Evolutionary conservation across 1,139 yeast genomes (phyloP), one percentile per base, ranked within the genome.

Genomic region (Nadsonia commutata): DNA sequence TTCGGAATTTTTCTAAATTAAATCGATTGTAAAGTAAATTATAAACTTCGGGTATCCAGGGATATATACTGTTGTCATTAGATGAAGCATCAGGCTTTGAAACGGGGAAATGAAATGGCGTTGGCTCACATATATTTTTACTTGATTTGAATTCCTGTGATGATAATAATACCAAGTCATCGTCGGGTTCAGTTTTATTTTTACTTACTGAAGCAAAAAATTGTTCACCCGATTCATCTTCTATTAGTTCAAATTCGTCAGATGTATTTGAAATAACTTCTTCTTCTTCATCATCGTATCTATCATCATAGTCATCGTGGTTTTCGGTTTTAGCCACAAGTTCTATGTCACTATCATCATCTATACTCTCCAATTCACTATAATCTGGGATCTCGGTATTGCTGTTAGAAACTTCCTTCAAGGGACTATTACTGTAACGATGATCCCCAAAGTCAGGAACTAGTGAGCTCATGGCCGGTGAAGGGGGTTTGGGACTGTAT

Each of bases 21-120:
- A 93, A 93, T 2, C 71, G 72, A 9, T 69, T 59, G 27, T 68
- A 69, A 38, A 90, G 66, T 9, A 75, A 71, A 2, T 62, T 58
- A 52, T 71, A 68, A 1, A 85, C 80, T 46, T 88, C 97, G 1
- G 64, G 57, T 1, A 80, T 66, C 86, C 86, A 80, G 3, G 77
- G 73, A 50, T 64, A 64, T 22, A 39, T 27, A n/a, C 40, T 38
- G 8, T 3, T 16, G n/a, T 27, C 33, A 9, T 27, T 27, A 16
- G 33, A 27, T 7, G 33, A 8, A 3, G 3, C 13, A 27, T 27
- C 33, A 9, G 33, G 33, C 13, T 27, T 13, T 7, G 33, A 27
- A 27, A 27, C 8, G 3, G 9, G 33, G n/a, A 27, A 11, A 27
- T 7, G 9, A 4, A 13, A 27, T 3, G 33, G n/a, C 3, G 8